Evolutionary conservation across 1,139 yeast species (phyloP).

Genomic region (Protomyces arabidopsidicola): DNA sequence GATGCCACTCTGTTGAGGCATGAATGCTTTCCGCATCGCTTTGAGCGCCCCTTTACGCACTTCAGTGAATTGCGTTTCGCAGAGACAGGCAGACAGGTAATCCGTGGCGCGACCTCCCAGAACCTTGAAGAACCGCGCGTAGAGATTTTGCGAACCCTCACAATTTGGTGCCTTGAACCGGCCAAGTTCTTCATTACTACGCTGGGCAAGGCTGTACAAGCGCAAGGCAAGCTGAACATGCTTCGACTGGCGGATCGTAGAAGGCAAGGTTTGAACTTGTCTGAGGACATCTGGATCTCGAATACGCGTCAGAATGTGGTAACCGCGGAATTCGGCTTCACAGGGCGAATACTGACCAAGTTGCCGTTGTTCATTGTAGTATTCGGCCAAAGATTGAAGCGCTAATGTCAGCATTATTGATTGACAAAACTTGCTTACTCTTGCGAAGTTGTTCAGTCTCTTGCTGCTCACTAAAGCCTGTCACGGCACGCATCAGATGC

Average conservation of each 20-base stretch:
- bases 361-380: slow-evolving; percentile 73
- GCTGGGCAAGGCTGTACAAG: slow-evolving; percentile 61
- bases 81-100: slow-evolving; percentile 63
- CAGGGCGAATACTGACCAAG: slow-evolving; percentile 67
- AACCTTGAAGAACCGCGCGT: slow-evolving; percentile 59
- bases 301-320: slow-evolving; percentile 71
- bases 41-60: slow-evolving; percentile 70
- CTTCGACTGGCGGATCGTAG: slow-evolving; percentile 49
- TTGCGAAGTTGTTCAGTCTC: slow-evolving; percentile 92
- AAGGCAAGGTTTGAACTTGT: slow-evolving; percentile 66
- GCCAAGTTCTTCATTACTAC: slow-evolving; percentile 50
- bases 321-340: slow-evolving; percentile 92
- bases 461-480: slow-evolving; percentile 87
- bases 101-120: slow-evolving; percentile 55
- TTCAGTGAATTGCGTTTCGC: slow-evolving; percentile 78
- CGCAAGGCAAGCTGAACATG: slow-evolving; percentile 68
- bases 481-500: slow-evolving; percentile 77
- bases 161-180: slow-evolving; percentile 55
- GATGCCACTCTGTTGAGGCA: slow-evolving; percentile 25
- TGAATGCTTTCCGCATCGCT: slow-evolving; percentile 44
- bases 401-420: slow-evolving; percentile 42
- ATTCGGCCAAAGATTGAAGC: slow-evolving; percentile 79
- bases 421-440: slow-evolving; percentile 27
- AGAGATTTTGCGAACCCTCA: slow-evolving; percentile 61
- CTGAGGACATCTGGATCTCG: slow-evolving; percentile 82